phyloP scores from a whole-genome alignment of 2,329 filamentous ascomycete genomes.

The Colletotrichum chlorophyti region DNA sequence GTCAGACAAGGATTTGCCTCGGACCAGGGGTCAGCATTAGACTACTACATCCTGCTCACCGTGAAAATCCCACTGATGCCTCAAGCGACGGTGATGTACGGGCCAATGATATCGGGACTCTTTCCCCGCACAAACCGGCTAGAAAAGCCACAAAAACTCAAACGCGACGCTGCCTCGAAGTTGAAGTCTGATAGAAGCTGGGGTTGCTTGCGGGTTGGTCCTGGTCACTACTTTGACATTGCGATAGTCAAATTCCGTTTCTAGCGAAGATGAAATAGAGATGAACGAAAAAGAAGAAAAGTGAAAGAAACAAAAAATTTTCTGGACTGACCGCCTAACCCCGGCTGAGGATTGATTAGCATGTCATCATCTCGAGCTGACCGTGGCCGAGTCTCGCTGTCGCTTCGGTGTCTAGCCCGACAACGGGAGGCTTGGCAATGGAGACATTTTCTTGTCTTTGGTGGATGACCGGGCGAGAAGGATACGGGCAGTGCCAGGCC shows the following conservation, averaged over 20 bases:
- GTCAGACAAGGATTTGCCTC: no score
- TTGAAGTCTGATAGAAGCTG: neutral
- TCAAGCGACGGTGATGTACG: neutral
- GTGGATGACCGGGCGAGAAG: neutral
- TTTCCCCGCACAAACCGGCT: slow-evolving; percentile 9
- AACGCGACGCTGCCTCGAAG: neutral
- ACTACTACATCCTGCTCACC: no score
- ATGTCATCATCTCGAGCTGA: neutral
- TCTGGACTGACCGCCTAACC: no score
- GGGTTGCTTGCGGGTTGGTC: no score
- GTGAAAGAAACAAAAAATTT: neutral
- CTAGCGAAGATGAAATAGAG: neutral
- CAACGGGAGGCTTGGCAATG: neutral
- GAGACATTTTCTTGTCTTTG: neutral
- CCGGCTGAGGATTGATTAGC: neutral
- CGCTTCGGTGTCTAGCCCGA: slow-evolving; percentile 1
- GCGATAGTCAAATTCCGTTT: no score
- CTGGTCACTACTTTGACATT: no score
- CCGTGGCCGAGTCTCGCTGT: neutral
- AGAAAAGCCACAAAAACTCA: neutral
- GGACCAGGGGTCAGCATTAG: no score
- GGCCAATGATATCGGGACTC: slow-evolving; percentile 8
- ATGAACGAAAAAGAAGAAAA: neutral
- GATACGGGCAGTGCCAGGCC: no score
- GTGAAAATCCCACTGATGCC: no score